A percentile compares a stretch with the other conserved stretches of the same genome.
phyloP scores from a whole-genome alignment of 257 asterid species.

The Solanum medicagineum region DNA sequence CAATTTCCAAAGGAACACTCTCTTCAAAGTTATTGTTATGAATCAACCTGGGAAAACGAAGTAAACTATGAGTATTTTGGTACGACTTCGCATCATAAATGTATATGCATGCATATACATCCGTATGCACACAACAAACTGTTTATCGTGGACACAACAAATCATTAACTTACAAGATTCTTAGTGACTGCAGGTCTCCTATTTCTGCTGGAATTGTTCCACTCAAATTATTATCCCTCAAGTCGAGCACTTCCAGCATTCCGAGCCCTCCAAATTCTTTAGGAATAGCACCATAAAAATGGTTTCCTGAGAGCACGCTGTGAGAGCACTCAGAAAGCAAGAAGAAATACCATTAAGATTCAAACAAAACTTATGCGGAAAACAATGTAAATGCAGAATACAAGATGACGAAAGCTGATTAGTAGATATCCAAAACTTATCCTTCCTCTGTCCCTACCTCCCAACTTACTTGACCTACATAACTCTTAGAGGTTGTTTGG shows the following conservation, averaged over 20 bases:
- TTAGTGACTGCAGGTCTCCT: slow-evolving; percentile 45
- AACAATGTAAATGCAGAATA: neutral
- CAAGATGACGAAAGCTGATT: neutral
- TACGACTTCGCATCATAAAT: neutral
- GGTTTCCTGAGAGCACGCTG: slow-evolving; percentile 53
- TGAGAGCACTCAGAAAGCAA: neutral
- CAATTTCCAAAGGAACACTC: slow-evolving; percentile 54
- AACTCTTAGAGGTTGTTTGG: neutral
- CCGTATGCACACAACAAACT: neutral
- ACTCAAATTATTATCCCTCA: slow-evolving; percentile 57
- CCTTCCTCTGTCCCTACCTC: neutral
- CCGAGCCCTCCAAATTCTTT: slow-evolving; percentile 48
- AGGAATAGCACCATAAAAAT: slow-evolving; percentile 57
- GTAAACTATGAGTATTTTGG: neutral
- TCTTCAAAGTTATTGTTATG: slow-evolving; percentile 60
- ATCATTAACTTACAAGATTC: slow-evolving; percentile 39
- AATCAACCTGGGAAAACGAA: slow-evolving; percentile 44
- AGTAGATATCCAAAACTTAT: neutral
- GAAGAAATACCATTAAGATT: neutral
- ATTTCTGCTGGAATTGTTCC: slow-evolving; percentile 74
- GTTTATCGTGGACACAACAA: neutral
- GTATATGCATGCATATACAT: neutral
- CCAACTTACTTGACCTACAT: neutral
- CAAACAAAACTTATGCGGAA: neutral
- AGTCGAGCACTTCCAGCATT: slow-evolving; percentile 55